A percentile compares a stretch with the other conserved stretches of the same genome.
These are phyloP conservation scores for Phanerochaete sordida DNA, from an alignment of 768 basidiomycete genomes.

Conservation along the genomic window DNA sequence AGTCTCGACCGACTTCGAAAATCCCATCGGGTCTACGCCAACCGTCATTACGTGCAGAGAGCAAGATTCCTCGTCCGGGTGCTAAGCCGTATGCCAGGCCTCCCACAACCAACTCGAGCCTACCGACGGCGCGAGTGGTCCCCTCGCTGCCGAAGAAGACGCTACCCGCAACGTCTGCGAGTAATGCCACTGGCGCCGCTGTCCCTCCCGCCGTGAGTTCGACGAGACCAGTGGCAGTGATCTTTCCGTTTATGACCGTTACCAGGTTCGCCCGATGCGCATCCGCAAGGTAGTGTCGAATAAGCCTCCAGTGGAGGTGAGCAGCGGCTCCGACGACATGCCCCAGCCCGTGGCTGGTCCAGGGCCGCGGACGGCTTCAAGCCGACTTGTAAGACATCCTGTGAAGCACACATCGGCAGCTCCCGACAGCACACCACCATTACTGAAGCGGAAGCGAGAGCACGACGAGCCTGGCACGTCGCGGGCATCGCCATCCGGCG, in stretches of 20 bases:
- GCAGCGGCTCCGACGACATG: slow-evolving; percentile 5
- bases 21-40: slow-evolving; percentile 21
- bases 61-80: slow-evolving; percentile 33
- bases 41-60: slow-evolving; percentile 25
- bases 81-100: slow-evolving; percentile 30
- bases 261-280: slow-evolving; percentile 10
- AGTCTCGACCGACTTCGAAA: slow-evolving; percentile 6
- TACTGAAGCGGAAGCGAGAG: slow-evolving; percentile 32
- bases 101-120: neutral
- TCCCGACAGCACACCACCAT: slow-evolving; percentile 1
- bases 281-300: slow-evolving; percentile 8
- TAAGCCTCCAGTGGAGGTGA: slow-evolving; percentile 4
- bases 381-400: neutral
- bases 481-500: slow-evolving; percentile 19
- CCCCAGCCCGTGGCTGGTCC: slow-evolving; percentile 9
- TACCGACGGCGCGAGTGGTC: neutral
- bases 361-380: slow-evolving; percentile 7
- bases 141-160: slow-evolving; percentile 2
- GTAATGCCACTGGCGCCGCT: neutral
- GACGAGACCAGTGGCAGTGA: neutral
- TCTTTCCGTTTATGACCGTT: neutral
- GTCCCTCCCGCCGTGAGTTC: slow-evolving; percentile 1
- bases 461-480: slow-evolving; percentile 11
- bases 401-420: neutral
- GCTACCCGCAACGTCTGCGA: neutral